Evolutionary conservation across 768 basidiomycete species (phyloP).

Genomic region (Auriscalpium orientale): DNA sequence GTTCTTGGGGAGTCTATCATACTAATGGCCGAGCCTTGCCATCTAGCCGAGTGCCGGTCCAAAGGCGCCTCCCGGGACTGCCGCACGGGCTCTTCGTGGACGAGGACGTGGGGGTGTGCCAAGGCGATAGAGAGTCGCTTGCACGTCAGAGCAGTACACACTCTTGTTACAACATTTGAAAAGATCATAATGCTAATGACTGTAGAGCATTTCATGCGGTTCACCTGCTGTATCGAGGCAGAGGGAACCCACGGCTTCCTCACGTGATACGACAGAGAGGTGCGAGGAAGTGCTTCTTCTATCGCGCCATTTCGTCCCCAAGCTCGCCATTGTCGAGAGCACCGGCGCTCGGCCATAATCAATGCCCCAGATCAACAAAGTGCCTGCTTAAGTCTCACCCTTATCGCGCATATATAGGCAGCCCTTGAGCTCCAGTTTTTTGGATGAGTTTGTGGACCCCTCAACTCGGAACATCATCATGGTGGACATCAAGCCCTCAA

Average conservation of each 20-base stretch:
- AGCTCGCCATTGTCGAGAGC: background rate
- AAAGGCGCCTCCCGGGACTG: constrained; percentile 84
- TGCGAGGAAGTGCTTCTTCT: background rate
- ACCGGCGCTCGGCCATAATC: background rate
- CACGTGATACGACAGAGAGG: background rate
- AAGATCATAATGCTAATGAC: background rate
- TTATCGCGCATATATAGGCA: background rate
- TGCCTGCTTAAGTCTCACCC: background rate
- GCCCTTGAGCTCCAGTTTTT: background rate
- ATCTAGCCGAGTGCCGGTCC: constrained; percentile 75
- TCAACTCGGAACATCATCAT: background rate
- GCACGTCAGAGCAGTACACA: constrained; percentile 9
- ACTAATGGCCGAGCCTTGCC: background rate
- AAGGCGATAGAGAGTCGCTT: constrained; percentile 41
- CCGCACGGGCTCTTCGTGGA: constrained; percentile 78
- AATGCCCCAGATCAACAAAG: background rate
- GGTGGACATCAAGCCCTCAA: background rate
- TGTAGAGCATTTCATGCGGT: background rate
- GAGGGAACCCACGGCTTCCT: background rate
- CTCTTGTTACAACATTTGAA: background rate
- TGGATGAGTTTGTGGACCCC: background rate
- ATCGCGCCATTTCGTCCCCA: background rate
- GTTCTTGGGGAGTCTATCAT: too few relatives aligned
- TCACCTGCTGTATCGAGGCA: background rate
- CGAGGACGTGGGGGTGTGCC: constrained; percentile 73